phyloP scores from a whole-genome alignment of 1,139 yeast genomes.

The Yamadazyma sp. region DNA sequence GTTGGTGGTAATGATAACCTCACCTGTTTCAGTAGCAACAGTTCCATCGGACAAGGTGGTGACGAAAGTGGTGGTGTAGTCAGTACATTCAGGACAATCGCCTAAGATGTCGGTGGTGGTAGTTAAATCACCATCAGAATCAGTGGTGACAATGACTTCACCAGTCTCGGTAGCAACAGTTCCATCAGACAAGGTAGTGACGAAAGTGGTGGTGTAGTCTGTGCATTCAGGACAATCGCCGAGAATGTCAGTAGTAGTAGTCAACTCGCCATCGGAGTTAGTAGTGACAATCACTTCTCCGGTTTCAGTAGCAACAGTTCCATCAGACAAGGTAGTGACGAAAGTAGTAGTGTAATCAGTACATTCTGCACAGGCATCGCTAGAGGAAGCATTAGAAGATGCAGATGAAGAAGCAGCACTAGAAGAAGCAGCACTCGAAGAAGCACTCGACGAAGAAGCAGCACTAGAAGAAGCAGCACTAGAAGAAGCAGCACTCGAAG shows the following conservation, averaged over 20 bases:
- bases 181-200: slow-evolving; percentile 8
- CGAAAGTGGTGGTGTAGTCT: slow-evolving; percentile 11
- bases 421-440: slow-evolving; percentile 7
- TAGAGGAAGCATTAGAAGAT: slow-evolving; percentile 20
- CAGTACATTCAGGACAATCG: slow-evolving; percentile 15
- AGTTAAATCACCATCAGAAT: slow-evolving; percentile 13
- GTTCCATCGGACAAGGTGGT: slow-evolving; percentile 19
- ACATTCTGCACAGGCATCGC: slow-evolving; percentile 21
- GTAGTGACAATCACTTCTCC: no score
- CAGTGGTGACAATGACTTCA: slow-evolving; percentile 11
- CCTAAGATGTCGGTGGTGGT: slow-evolving; percentile 14
- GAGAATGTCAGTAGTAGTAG: slow-evolving; percentile 5
- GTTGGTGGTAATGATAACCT: slow-evolving; percentile 53
- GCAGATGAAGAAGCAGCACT: no score
- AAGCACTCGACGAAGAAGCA: slow-evolving; percentile 5
- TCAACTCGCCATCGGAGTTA: no score
- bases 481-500: slow-evolving; percentile 11
- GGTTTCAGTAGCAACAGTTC: slow-evolving; percentile 3
- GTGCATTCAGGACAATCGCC: slow-evolving; percentile 13
- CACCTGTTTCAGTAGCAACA: slow-evolving; percentile 25
- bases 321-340: slow-evolving; percentile 4
- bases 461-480: slow-evolving; percentile 4
- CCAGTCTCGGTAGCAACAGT: slow-evolving; percentile 4
- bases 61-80: slow-evolving; percentile 17
- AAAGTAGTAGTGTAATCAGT: slow-evolving; percentile 8